These are phyloP conservation scores for Botryotinia narcissicola DNA, from an alignment of 2,329 filamentous ascomycete genomes.

Conservation along the genomic window DNA sequence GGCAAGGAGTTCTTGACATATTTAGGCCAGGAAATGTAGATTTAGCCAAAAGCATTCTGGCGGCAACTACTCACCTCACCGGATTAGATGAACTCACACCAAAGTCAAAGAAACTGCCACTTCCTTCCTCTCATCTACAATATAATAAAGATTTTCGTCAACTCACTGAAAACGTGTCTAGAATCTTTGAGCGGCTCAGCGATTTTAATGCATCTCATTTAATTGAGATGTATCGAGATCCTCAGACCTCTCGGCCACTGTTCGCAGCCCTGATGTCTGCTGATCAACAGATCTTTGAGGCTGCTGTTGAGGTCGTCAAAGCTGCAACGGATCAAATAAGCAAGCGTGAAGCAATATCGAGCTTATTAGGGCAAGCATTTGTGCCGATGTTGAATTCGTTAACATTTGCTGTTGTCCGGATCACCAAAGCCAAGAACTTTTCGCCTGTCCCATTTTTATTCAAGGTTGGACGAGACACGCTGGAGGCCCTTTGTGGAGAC, in stretches of 20 bases:
- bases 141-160: conserved; percentile 75
- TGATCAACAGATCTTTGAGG: conserved; percentile 74
- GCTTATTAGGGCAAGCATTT: conserved; percentile 48
- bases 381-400: conserved; percentile 46
- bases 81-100: conserved; percentile 68
- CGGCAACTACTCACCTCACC: conserved; percentile 59
- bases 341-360: conserved; percentile 50
- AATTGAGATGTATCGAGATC: conserved; percentile 64
- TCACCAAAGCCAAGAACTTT: conserved; percentile 50
- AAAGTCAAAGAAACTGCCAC: conserved; percentile 39
- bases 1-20: conserved; percentile 70
- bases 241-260: conserved; percentile 68
- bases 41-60: conserved; percentile 70
- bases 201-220: conserved; percentile 72
- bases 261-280: conserved; percentile 80
- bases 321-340: conserved; percentile 67
- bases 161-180: conserved; percentile 62
- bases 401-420: conserved; percentile 43
- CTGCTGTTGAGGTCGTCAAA: conserved; percentile 79
- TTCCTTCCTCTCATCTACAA: conserved; percentile 56
- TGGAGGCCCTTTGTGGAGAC: conserved; percentile 56
- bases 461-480: conserved; percentile 55
- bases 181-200: conserved; percentile 74
- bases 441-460: conserved; percentile 57
- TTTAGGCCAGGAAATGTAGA: conserved; percentile 65